phyloP scores from a whole-genome alignment of 345 rosid genomes.

The Salix dunnii region DNA sequence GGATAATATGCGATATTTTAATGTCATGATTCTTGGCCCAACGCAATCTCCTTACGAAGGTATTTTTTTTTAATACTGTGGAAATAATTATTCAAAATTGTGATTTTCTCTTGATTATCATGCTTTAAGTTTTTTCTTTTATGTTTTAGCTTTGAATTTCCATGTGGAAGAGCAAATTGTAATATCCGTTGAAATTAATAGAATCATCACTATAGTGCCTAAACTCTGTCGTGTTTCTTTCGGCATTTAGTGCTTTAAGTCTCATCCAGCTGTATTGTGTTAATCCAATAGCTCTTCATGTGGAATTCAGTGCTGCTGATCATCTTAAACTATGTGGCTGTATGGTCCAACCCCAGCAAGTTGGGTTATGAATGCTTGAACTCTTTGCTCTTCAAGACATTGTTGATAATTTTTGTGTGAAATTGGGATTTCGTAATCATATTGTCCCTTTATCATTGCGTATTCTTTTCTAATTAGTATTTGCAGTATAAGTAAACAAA shows the following conservation, averaged over 20 bases:
- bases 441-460: not conserved
- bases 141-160: not conserved
- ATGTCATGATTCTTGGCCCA: conserved; percentile 97
- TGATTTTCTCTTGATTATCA: not conserved
- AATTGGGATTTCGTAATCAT: not conserved
- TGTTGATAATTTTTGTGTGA: not conserved
- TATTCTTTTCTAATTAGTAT: not conserved
- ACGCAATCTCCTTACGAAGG: conserved; percentile 98
- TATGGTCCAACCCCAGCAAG: not conserved
- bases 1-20: conserved; percentile 92
- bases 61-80: conserved; percentile 13
- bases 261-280: not conserved
- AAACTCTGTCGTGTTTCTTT: not conserved
- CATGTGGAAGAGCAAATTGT: not conserved
- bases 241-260: not conserved
- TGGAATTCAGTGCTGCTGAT: not conserved
- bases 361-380: not conserved
- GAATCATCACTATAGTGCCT: not conserved
- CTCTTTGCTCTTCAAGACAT: not conserved
- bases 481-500: not conserved
- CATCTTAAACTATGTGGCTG: not conserved
- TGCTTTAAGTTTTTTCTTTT: not conserved
- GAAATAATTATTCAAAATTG: not conserved
- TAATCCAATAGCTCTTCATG: not conserved
- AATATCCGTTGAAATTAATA: not conserved